A percentile compares a stretch with the other conserved stretches of the same genome.
These are phyloP conservation scores for Globomyces pollinis-pini DNA, from an alignment of 192 early-diverging fungal genomes.

Conservation along the genomic window DNA sequence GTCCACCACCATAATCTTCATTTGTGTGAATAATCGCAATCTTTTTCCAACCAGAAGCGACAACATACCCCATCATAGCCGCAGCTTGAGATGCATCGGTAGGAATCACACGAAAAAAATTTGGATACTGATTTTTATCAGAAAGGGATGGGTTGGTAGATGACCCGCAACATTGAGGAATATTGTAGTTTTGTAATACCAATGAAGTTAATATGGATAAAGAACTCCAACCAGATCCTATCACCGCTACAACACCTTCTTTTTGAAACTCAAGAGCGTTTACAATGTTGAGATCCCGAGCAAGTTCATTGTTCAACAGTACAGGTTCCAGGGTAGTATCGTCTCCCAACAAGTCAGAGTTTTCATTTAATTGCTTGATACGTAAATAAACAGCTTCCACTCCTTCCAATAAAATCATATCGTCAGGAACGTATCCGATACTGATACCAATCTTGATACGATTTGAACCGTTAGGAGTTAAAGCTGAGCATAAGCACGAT, in stretches of 20 bases:
- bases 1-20: slow-evolving; percentile 13
- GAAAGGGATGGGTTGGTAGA: slow-evolving; percentile 18
- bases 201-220: neutral
- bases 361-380: neutral
- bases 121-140: slow-evolving; percentile 19
- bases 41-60: slow-evolving; percentile 6
- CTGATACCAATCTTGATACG: neutral
- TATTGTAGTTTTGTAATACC: slow-evolving; percentile 9
- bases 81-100: slow-evolving; percentile 20
- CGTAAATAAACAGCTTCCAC: slow-evolving; percentile 1
- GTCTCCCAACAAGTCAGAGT: neutral
- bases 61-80: slow-evolving; percentile 17
- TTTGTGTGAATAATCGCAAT: slow-evolving; percentile 8
- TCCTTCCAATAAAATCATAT: neutral
- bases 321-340: neutral
- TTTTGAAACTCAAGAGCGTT: neutral
- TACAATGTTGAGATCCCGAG: neutral
- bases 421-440: neutral
- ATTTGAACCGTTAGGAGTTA: neutral
- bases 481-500: too few species aligned
- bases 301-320: neutral
- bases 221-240: neutral
- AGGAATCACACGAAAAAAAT: slow-evolving; percentile 31
- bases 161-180: slow-evolving; percentile 29
- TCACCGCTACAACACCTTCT: neutral